Evolutionary conservation across 129 eudicot genomes (phyloP).

Genomic region (Logfia minima): DNA sequence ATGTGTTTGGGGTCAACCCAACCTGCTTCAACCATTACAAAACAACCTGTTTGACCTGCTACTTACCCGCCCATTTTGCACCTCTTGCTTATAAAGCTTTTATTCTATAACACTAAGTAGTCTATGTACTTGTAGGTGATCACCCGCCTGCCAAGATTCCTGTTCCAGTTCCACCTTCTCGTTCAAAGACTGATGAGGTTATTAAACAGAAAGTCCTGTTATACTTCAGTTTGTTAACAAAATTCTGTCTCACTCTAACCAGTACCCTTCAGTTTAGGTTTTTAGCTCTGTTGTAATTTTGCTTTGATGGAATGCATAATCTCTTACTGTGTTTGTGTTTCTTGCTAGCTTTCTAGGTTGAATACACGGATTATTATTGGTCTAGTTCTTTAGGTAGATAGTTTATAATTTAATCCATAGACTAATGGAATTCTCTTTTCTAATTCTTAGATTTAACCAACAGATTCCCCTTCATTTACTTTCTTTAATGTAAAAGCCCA

Average conservation of each 20-base stretch:
- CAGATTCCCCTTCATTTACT: no score
- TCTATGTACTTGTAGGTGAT: constrained; percentile 55
- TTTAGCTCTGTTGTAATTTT: not conserved
- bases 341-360: constrained; percentile 9
- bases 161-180: constrained; percentile 83
- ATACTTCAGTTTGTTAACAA: constrained; percentile 14
- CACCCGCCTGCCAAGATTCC: constrained; percentile 97
- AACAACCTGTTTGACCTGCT: not conserved
- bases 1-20: not conserved
- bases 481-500: no score
- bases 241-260: not conserved
- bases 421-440: no score
- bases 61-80: not conserved
- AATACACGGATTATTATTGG: not conserved
- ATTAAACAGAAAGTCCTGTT: constrained; percentile 14
- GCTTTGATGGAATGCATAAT: not conserved
- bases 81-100: not conserved
- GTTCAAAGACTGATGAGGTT: constrained; percentile 70
- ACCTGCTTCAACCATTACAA: not conserved
- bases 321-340: not conserved
- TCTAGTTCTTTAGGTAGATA: no score
- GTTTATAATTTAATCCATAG: no score
- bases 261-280: not conserved
- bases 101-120: constrained; percentile 20
- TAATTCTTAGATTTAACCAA: no score